phyloP scores from a whole-genome alignment of 768 basidiomycete genomes.

The Asterophora lycoperdoides region DNA sequence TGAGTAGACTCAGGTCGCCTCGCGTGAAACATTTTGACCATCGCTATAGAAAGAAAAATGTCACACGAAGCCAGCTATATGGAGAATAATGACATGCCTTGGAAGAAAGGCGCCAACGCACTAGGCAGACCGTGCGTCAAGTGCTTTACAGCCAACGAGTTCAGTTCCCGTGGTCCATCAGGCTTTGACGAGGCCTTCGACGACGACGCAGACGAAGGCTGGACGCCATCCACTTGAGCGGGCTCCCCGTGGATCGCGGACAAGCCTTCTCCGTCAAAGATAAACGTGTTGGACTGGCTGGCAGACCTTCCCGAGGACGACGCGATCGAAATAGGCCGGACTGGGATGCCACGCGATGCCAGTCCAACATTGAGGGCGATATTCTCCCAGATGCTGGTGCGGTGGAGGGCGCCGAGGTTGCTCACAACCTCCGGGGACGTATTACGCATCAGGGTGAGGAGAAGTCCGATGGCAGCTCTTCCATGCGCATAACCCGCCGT shows the following conservation, averaged over 20 bases:
- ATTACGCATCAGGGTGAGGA: conserved; percentile 68
- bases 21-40: conserved; percentile 83
- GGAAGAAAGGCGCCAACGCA: conserved; percentile 78
- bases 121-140: conserved; percentile 74
- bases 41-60: conserved; percentile 42
- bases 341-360: conserved; percentile 48
- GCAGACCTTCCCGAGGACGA: conserved; percentile 48
- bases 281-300: conserved; percentile 35
- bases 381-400: conserved; percentile 84
- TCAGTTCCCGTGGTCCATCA: conserved; percentile 51
- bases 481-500: conserved; percentile 81
- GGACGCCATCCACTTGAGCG: conserved; percentile 14
- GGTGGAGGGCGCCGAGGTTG: conserved; percentile 76
- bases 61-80: neutral
- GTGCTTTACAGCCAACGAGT: conserved; percentile 75
- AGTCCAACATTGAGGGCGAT: conserved; percentile 66
- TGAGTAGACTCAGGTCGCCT: conserved; percentile 72
- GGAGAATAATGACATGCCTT: conserved; percentile 45
- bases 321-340: conserved; percentile 36
- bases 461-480: conserved; percentile 65
- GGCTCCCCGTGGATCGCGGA: conserved; percentile 29
- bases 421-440: conserved; percentile 60
- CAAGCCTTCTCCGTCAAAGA: conserved; percentile 33
- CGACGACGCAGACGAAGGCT: neutral
- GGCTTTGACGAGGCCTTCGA: conserved; percentile 25